Evolutionary conservation across 2,329 filamentous ascomycete genomes (phyloP), one percentile per base, ranked within the genome.

Genomic region (Exserohilum turcica): DNA sequence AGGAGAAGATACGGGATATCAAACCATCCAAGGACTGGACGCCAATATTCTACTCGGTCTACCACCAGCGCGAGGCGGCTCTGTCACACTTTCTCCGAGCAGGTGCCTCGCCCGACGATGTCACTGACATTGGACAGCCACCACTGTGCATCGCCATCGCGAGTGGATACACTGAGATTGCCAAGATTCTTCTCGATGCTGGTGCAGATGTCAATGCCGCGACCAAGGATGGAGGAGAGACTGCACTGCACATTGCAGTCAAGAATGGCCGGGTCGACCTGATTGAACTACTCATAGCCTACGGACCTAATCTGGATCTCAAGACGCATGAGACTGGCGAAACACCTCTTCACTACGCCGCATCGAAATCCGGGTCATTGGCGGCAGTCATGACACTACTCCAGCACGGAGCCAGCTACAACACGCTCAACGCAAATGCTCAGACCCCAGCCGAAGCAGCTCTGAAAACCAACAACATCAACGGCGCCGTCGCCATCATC

Each of bases 261-360:
- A 70, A 64, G 47, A 51, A 54, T 42, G 64, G 58, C 15, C 61
- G 59, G 6, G 56, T 50, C 27, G 65, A 71, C 15, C 57, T 72
- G 2, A 56, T 70, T 27, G 64, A 70, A 16, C 28, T 66, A 6
- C 52, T 74, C 15, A 58, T 72, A 3, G 39, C 50, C 21, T 56
- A 64, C 36, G 51, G 55, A 39, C 60, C 67, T 7, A 48, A 67
- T 28, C 50, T 71, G 10, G 63, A 67, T 32, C 49, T 43, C 13
- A 61, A 55, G 44, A 71, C 71, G 1, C 28, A 51, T 8, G 19
- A 53, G 12, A 65, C 61, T 5, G 53, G 63, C n/a, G 70, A 72
- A 37, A 72, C 71, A 42, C 54, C 64, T 28, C 62, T 74, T 5
- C 70, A 72, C 49, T 72, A 72, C 33, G 70, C 69, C 21, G 70